These are phyloP conservation scores for Calophaca sinica DNA, from an alignment of 306 rosid species.

Conservation along the genomic window DNA sequence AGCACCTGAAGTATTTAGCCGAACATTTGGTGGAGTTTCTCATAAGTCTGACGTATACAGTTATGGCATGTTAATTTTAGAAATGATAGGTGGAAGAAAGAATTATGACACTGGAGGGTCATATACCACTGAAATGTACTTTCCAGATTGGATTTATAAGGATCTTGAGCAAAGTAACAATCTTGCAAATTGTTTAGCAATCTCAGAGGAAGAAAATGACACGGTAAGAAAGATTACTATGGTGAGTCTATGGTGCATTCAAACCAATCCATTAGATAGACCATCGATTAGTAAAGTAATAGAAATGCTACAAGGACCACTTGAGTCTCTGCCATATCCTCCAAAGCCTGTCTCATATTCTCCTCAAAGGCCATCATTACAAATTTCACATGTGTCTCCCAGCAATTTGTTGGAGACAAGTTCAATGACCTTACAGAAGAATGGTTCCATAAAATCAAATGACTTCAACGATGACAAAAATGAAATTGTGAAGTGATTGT, in stretches of 20 bases:
- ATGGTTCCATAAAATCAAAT: neutral
- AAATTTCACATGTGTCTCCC: slow-evolving; percentile 7
- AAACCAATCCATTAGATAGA: slow-evolving; percentile 44
- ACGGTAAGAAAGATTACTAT: slow-evolving; percentile 41
- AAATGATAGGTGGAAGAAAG: slow-evolving; percentile 53
- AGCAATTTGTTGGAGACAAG: neutral
- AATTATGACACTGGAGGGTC: slow-evolving; percentile 30
- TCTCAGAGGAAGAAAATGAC: slow-evolving; percentile 44
- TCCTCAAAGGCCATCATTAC: slow-evolving; percentile 12
- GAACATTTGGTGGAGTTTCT: slow-evolving; percentile 47
- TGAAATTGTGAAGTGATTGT: neutral
- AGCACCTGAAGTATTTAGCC: slow-evolving; percentile 47
- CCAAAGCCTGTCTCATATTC: slow-evolving; percentile 49
- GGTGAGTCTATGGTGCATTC: slow-evolving; percentile 54
- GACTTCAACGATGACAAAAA: neutral
- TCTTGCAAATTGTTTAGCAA: neutral
- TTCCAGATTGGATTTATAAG: slow-evolving; percentile 43
- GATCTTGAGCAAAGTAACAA: slow-evolving; percentile 25
- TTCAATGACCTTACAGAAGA: neutral
- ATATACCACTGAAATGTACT: slow-evolving; percentile 37
- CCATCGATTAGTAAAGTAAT: slow-evolving; percentile 53
- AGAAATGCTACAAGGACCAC: slow-evolving; percentile 52
- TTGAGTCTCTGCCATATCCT: slow-evolving; percentile 42
- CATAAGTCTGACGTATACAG: slow-evolving; percentile 54
- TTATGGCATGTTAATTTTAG: slow-evolving; percentile 53